Conservation (phyloP, 768 basidiomycete species). For the Gloeopeniophorella convolvens region DNA sequence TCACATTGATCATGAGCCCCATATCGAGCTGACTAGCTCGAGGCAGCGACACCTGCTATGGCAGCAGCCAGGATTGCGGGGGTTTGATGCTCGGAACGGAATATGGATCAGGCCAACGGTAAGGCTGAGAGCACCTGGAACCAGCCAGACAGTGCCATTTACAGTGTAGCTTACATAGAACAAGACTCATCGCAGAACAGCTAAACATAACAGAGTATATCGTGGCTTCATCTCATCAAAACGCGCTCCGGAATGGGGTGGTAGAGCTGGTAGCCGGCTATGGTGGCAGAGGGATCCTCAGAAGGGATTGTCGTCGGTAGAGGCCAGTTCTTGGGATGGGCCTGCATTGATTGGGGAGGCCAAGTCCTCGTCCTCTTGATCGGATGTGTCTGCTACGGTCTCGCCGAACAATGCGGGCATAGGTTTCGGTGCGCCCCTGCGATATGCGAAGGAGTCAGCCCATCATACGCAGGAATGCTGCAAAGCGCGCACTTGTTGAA, state of each 20-base stretch:
- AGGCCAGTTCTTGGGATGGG: slow-evolving; percentile 33
- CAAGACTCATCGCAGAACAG: not conserved
- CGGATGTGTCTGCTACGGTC: slow-evolving; percentile 30
- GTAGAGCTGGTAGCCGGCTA: not conserved
- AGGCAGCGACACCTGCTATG: too few species aligned
- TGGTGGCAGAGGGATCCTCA: slow-evolving; percentile 25
- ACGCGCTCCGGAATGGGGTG: not conserved
- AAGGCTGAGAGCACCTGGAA: too few species aligned
- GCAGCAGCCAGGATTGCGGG: too few species aligned
- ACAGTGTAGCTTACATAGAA: slow-evolving; percentile 7
- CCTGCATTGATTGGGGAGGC: slow-evolving; percentile 29
- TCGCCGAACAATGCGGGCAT: slow-evolving; percentile 52
- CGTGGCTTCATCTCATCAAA: slow-evolving; percentile 13
- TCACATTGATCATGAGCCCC: too few species aligned
- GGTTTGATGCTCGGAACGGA: too few species aligned
- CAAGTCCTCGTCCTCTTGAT: slow-evolving; percentile 33
- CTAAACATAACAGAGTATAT: slow-evolving; percentile 13
- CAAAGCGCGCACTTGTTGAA: slow-evolving; percentile 67
- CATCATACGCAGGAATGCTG: not conserved
- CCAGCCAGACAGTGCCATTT: not conserved
- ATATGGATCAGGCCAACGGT: too few species aligned
- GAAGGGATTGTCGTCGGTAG: slow-evolving; percentile 68
- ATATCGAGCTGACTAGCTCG: too few species aligned
- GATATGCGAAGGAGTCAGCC: not conserved
- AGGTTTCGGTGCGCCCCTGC: slow-evolving; percentile 51